Evolutionary conservation across 768 basidiomycete genomes (phyloP).

Genomic region (Lactarius psammicola): DNA sequence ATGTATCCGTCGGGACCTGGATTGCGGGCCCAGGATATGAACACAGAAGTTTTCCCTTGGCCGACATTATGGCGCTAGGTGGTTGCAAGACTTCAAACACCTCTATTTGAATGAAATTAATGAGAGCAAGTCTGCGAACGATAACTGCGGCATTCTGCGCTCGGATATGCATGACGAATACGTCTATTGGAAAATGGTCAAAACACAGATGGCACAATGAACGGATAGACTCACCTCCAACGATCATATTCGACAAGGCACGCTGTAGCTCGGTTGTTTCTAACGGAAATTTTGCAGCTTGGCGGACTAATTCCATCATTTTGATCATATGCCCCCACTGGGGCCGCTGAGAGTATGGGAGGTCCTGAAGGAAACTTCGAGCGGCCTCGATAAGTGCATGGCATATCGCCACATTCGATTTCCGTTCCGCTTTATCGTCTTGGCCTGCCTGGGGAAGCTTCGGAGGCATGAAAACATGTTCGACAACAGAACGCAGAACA

Average conservation of each 20-base stretch:
- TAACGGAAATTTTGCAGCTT: neutral
- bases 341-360: neutral
- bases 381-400: conserved; percentile 1
- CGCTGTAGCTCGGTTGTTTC: neutral
- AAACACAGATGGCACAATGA: neutral
- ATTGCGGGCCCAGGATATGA: conserved; percentile 49
- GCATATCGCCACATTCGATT: conserved; percentile 14
- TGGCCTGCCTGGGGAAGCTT: conserved; percentile 15
- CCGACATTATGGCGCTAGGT: conserved; percentile 38
- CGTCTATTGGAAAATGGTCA: conserved; percentile 34
- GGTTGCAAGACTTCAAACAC: conserved; percentile 47
- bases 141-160: conserved; percentile 51
- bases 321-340: conserved; percentile 19
- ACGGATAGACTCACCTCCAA: conserved; percentile 2
- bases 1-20: conserved; percentile 34
- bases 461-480: conserved; percentile 18
- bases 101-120: conserved; percentile 40
- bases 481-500: neutral
- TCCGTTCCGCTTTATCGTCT: neutral
- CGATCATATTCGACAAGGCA: conserved; percentile 3
- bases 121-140: conserved; percentile 4
- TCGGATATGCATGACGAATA: conserved; percentile 40
- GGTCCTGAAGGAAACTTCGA: neutral
- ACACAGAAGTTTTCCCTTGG: conserved; percentile 45
- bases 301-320: conserved; percentile 6